Base-by-base conservation (phyloP, 345 rosid species). In the Rhizophora apiculata region DNA sequence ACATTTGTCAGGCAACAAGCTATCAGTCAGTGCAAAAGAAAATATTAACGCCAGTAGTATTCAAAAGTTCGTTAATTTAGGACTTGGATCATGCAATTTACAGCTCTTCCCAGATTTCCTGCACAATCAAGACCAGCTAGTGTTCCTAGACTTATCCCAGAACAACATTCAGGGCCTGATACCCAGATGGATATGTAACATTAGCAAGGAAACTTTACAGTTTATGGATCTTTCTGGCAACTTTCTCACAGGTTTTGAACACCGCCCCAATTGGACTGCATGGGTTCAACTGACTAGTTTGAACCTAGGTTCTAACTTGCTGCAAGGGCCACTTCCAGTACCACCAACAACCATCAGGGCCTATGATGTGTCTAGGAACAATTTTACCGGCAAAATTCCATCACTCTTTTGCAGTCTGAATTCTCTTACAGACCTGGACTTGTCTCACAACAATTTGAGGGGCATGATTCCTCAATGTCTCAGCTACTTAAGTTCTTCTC, bases 381-480 rank as follows among this genome's bases (percentile, higher is more conserved):
- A 31, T 11, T 51, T 69, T 21, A 39, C 24, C 0, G 72, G 68
- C 34, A 15, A 26, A 4, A 66, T 80, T 39, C 73, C 81, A 5
- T 31, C 13, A 1, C 1, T 0, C 8, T 46, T 77, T 24, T 80
- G 80, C 27, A 18, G 32, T 20, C 9, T 63, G 46, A 29, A 2
- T 37, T 4, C 1, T 15, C 71, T 75, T 34, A 0, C 24, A 0
- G 11, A 19, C 48, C 80, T 80, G 39, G 80, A 57, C 60, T 8
- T 78, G 46, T 73, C 81, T 5, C 10, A 67, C 55, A 82, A 77
- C 68, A 74, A 80, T 58, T 67, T 82, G 48, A 74, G 2, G 8
- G 80, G 81, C 21, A 54, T 37, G 11, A 24, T 79, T 58, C 80
- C 83, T 2, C 34, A 5, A 22, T 82, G 81, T 67, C 58, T 77